These are phyloP conservation scores for Aspergillus clavatus DNA, from an alignment of 2,329 filamentous ascomycete species.

Conservation along the genomic window DNA sequence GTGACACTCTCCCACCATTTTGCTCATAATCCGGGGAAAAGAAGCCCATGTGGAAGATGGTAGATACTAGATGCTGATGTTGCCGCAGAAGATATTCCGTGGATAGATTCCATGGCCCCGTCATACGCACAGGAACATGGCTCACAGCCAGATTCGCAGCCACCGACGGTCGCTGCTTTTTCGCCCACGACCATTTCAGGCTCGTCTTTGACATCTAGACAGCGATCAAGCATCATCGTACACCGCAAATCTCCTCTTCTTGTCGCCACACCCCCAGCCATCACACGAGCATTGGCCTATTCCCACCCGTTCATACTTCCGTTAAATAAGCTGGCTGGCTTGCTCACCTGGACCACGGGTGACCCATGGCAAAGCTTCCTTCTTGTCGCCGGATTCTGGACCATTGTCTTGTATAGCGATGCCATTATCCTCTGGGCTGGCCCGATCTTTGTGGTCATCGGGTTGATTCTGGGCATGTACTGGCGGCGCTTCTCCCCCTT, in stretches of 20 bases:
- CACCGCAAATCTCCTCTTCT: conserved; percentile 94
- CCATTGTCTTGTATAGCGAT: conserved; percentile 78
- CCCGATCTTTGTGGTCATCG: conserved; percentile 72
- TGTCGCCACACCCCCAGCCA: conserved; percentile 86
- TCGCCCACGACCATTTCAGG: conserved; percentile 75
- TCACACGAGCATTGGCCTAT: conserved; percentile 90
- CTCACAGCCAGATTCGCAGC: conserved; percentile 38
- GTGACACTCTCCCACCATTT: conserved; percentile 6
- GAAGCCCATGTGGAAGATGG: neutral
- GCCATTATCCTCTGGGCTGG: conserved; percentile 74
- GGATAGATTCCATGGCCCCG: conserved; percentile 52
- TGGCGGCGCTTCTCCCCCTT: conserved; percentile 81
- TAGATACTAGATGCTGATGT: conserved; percentile 22
- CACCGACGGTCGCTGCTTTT: conserved; percentile 82
- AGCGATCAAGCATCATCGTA: conserved; percentile 86
- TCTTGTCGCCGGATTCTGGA: conserved; percentile 81
- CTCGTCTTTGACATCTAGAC: conserved; percentile 63
- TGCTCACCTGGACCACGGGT: conserved; percentile 88
- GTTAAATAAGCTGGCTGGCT: conserved; percentile 75
- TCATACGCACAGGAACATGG: conserved; percentile 38
- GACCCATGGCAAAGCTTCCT: conserved; percentile 98
- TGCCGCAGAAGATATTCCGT: conserved; percentile 44
- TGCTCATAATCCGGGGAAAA: neutral
- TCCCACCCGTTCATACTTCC: conserved; percentile 91
- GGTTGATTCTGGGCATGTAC: conserved; percentile 88